phyloP scores from a whole-genome alignment of 1,284 basidiomycete genomes.

The Cutaneotrichosporon cyanovorans region DNA sequence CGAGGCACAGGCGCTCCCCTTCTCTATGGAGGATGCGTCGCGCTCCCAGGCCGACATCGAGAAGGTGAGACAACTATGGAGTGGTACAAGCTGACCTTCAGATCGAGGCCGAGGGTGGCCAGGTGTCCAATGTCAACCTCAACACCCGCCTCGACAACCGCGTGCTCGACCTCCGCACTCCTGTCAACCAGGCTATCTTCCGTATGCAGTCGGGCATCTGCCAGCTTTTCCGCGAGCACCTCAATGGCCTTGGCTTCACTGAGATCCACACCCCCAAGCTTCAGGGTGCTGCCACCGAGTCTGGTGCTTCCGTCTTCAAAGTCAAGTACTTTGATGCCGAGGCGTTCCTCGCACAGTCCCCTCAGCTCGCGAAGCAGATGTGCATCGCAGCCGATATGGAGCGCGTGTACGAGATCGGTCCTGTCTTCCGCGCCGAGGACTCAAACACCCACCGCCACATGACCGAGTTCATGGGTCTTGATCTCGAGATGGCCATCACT shows the following conservation, averaged over 20 bases:
- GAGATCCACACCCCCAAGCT: constrained; percentile 98
- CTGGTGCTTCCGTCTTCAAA: constrained; percentile 94
- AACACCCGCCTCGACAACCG: constrained; percentile 95
- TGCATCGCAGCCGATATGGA: constrained; percentile 98
- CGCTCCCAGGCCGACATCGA: constrained; percentile 67
- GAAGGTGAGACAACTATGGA: constrained; percentile 22
- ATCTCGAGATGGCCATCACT: constrained; percentile 98
- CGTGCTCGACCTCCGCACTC: constrained; percentile 90
- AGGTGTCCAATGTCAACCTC: constrained; percentile 59
- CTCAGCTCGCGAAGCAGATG: constrained; percentile 99
- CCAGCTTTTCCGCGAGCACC: constrained; percentile 78
- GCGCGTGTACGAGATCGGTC: constrained; percentile 92
- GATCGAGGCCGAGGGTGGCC: constrained; percentile 52
- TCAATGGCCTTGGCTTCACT: constrained; percentile 60
- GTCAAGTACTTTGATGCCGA: constrained; percentile 91
- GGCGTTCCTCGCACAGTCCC: constrained; percentile 92
- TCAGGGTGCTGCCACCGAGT: constrained; percentile 94
- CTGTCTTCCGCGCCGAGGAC: constrained; percentile 90
- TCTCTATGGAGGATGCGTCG: constrained; percentile 87
- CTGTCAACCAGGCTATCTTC: constrained; percentile 95
- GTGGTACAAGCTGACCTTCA: constrained; percentile 8
- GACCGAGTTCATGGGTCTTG: constrained; percentile 97
- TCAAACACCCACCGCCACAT: constrained; percentile 96
- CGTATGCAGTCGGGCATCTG: constrained; percentile 81
- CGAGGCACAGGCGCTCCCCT: constrained; percentile 68